Percentiles rank a stretch among this genome's conserved stretches.
phyloP scores from a whole-genome alignment of 2,329 filamentous ascomycete species.

The Talaromyces albobiverticillius region DNA sequence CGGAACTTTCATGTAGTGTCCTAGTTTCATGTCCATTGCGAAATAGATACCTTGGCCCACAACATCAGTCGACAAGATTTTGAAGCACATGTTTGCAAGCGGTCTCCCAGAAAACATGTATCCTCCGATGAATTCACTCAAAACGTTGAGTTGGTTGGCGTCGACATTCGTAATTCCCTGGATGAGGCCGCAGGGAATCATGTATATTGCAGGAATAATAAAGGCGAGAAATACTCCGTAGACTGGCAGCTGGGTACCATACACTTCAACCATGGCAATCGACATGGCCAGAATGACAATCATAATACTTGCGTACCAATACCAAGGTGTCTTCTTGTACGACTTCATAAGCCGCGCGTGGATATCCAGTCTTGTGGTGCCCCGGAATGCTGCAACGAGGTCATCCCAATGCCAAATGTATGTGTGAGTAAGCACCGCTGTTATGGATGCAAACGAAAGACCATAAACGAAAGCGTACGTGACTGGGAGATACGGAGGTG shows the following conservation, averaged over 20 bases:
- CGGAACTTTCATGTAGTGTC: conserved; percentile 52
- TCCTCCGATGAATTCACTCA: conserved; percentile 45
- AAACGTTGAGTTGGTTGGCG: conserved; percentile 44
- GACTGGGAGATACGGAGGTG: conserved; percentile 59
- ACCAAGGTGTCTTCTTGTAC: conserved; percentile 41
- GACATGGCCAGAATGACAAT: conserved; percentile 28
- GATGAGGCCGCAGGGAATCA: conserved; percentile 45
- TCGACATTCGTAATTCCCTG: conserved; percentile 45
- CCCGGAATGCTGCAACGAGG: conserved; percentile 26
- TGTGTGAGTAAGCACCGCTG: conserved; percentile 43
- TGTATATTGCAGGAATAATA: conserved; percentile 41
- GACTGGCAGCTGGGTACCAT: conserved; percentile 42
- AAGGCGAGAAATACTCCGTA: conserved; percentile 44
- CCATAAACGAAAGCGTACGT: conserved; percentile 56
- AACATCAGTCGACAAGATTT: conserved; percentile 42
- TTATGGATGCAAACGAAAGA: conserved; percentile 62
- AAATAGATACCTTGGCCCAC: conserved; percentile 48
- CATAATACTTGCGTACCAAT: conserved; percentile 42
- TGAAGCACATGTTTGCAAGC: conserved; percentile 47
- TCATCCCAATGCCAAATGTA: conserved; percentile 28
- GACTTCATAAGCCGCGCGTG: conserved; percentile 40
- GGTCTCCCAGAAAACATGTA: conserved; percentile 45
- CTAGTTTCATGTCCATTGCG: conserved; percentile 51
- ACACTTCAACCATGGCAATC: conserved; percentile 39
- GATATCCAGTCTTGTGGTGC: conserved; percentile 40